Percentiles rank a stretch among this genome's conserved stretches.
phyloP scores from a whole-genome alignment of 345 rosid genomes.

The Physaria fendleri region DNA sequence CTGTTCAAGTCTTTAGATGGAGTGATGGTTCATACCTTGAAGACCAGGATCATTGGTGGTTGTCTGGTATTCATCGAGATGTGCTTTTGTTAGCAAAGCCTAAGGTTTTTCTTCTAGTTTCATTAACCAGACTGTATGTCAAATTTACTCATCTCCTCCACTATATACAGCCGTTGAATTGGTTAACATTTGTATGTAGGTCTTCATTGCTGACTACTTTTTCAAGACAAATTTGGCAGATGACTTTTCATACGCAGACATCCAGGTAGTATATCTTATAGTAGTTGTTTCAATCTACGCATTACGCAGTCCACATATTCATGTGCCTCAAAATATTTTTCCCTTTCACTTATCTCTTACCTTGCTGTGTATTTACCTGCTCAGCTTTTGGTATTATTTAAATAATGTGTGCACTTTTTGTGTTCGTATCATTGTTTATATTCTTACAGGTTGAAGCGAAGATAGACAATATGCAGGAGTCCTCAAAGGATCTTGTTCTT shows the following conservation, averaged over 20 bases:
- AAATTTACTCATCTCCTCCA: not conserved
- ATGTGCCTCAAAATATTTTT: not conserved
- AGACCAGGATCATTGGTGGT: conserved; percentile 99
- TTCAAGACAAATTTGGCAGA: conserved; percentile 69
- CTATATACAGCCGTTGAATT: not conserved
- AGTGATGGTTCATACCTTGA: conserved; percentile 99
- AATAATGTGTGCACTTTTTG: not conserved
- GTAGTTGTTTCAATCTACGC: not conserved
- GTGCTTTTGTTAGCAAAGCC: conserved; percentile 98
- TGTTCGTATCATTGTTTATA: not conserved
- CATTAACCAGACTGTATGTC: conserved; percentile 1
- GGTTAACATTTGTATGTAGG: conserved; percentile 46
- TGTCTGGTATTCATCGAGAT: conserved; percentile 94
- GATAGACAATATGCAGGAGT: conserved; percentile 52
- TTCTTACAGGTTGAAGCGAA: conserved; percentile 79
- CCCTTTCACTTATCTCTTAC: not conserved
- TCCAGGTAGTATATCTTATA: conserved; percentile 44
- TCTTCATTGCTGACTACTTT: conserved; percentile 87
- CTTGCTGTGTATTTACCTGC: not conserved
- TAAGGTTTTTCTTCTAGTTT: conserved; percentile 44
- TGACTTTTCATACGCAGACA: conserved; percentile 58
- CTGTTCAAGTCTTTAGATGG: conserved; percentile 98
- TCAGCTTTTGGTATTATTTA: not conserved
- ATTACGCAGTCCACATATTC: not conserved
- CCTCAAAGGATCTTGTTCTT: conserved; percentile 43